A percentile compares a stretch with the other conserved stretches of the same genome.
Evolutionary conservation across 164 flowering plant genomes (phyloP).

Genomic region (Tinospora cordifolia): DNA sequence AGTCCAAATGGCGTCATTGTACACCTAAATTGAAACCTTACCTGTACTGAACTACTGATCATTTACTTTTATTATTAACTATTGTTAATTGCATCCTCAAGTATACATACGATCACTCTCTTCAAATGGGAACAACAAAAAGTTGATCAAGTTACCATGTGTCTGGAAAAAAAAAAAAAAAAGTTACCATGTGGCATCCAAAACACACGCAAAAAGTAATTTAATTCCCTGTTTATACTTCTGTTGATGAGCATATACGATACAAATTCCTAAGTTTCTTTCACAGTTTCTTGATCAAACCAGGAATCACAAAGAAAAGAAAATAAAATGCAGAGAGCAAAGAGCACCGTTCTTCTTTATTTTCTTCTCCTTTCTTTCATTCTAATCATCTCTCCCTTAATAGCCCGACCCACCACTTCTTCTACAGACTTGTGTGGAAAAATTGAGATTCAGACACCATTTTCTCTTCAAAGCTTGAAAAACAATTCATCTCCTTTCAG

Average conservation of each 20-base stretch:
- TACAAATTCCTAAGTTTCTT: not conserved
- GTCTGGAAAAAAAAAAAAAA: too few species aligned
- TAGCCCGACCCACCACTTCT: slow-evolving; percentile 15
- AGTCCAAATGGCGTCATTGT: too few species aligned
- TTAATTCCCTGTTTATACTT: slow-evolving; percentile 10
- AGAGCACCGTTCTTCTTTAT: slow-evolving; percentile 19
- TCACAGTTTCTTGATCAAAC: slow-evolving; percentile 6
- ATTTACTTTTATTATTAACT: too few species aligned
- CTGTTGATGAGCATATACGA: slow-evolving; percentile 5
- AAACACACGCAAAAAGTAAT: not conserved
- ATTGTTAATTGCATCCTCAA: too few species aligned
- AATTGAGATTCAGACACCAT: slow-evolving; percentile 28
- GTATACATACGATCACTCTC: too few species aligned
- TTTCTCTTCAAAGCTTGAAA: slow-evolving; percentile 17
- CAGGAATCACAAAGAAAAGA: not conserved
- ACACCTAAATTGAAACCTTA: too few species aligned
- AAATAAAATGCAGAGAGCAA: slow-evolving; percentile 21
- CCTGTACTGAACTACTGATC: too few species aligned
- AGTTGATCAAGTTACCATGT: too few species aligned
- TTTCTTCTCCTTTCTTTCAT: slow-evolving; percentile 13
- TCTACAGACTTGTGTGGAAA: slow-evolving; percentile 29
- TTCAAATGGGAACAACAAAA: too few species aligned
- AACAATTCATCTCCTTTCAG: slow-evolving; percentile 15
- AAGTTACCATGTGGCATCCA: not conserved
- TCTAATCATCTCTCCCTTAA: slow-evolving; percentile 12